These are phyloP conservation scores for Pistacia vera DNA, from an alignment of 345 rosid species.

Conservation along the genomic window DNA sequence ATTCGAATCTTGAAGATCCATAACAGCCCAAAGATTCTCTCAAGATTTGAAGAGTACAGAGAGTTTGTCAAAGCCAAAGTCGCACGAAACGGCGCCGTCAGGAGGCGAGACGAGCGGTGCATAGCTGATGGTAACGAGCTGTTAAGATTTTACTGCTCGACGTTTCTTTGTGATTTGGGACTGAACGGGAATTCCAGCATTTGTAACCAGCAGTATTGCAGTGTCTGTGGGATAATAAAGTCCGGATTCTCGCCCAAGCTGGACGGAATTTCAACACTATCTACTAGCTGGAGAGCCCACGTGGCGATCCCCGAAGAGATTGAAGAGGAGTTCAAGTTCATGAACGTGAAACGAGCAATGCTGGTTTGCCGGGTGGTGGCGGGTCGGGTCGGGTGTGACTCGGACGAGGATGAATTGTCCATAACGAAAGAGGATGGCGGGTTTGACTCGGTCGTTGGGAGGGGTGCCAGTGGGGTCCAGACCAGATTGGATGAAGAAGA, in stretches of 20 bases:
- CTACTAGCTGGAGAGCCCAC: constrained; percentile 89
- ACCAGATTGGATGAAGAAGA: constrained; percentile 76
- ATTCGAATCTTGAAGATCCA: constrained; percentile 82
- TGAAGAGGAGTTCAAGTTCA: constrained; percentile 85
- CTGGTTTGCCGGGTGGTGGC: constrained; percentile 86
- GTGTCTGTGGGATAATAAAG: constrained; percentile 80
- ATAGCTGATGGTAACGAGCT: constrained; percentile 98
- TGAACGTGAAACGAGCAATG: constrained; percentile 95
- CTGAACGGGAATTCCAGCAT: constrained; percentile 48
- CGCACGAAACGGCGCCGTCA: constrained; percentile 38
- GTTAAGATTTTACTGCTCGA: constrained; percentile 83
- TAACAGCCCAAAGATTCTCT: constrained; percentile 66
- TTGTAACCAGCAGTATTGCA: constrained; percentile 80
- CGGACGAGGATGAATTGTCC: constrained; percentile 41
- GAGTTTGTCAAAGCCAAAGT: constrained; percentile 82
- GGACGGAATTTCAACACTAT: constrained; percentile 81
- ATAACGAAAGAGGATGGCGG: constrained; percentile 62
- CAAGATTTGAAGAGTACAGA: constrained; percentile 88
- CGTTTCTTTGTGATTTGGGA: constrained; percentile 83
- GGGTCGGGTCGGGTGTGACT: constrained; percentile 77
- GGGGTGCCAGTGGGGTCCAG: constrained; percentile 50
- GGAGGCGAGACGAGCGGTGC: constrained; percentile 75
- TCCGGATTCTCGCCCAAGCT: constrained; percentile 85
- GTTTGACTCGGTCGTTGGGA: constrained; percentile 67
- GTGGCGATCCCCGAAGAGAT: constrained; percentile 74